phyloP scores from a whole-genome alignment of 306 rosid genomes.

The Trifolium repens region DNA sequence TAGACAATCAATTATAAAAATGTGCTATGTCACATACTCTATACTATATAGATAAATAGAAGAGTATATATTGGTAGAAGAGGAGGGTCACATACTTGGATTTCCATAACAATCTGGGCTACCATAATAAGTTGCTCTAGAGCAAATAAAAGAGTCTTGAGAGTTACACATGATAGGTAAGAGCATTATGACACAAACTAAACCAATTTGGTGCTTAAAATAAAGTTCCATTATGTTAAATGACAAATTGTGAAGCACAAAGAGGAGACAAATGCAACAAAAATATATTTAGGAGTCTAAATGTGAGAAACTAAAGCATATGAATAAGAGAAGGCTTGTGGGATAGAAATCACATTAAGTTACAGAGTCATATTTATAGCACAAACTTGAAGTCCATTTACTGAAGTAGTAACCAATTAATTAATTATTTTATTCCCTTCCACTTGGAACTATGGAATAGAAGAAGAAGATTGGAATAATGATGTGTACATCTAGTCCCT shows the following conservation, averaged over 20 bases:
- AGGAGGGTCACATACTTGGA: constrained; percentile 55
- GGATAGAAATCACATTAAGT: constrained; percentile 38
- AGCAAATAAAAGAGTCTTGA: constrained; percentile 57
- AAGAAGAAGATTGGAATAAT: constrained; percentile 43
- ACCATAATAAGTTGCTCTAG: constrained; percentile 91
- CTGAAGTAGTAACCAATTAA: constrained; percentile 21
- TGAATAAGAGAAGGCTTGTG: constrained; percentile 15
- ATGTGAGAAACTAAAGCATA: constrained; percentile 27
- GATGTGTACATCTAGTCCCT: constrained; percentile 48
- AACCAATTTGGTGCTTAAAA: constrained; percentile 41
- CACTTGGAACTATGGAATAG: constrained; percentile 37
- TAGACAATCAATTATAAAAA: neutral
- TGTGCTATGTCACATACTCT: neutral
- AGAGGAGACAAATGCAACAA: constrained; percentile 10
- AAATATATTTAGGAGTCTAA: neutral
- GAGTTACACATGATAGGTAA: constrained; percentile 63
- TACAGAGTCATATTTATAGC: constrained; percentile 59
- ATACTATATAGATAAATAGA: neutral
- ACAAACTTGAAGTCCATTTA: constrained; percentile 35
- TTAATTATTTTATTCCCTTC: constrained; percentile 38
- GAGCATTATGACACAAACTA: constrained; percentile 57
- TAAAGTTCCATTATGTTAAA: constrained; percentile 49
- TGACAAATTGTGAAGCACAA: neutral
- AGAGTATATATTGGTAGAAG: constrained; percentile 2
- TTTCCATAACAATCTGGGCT: constrained; percentile 87